Base-by-base conservation (phyloP, 192 early-diverging fungal genomes). In the Entomortierella parvispora region DNA sequence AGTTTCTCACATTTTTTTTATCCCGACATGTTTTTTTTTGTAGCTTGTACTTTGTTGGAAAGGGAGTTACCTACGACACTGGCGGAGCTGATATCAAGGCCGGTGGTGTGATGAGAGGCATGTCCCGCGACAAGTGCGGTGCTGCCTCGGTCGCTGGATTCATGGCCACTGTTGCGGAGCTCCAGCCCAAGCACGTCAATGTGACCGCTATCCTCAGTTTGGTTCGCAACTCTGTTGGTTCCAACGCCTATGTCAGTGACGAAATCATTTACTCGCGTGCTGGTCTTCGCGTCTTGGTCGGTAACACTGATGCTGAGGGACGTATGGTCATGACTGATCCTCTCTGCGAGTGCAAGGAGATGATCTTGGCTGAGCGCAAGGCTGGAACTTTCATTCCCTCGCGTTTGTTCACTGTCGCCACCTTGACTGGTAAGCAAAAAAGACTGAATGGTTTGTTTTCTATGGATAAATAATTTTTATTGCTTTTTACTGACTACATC, bases 61-160 rank as follows among this genome's bases (percentile, higher is more conserved):
- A 96, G 81, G 95, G 95, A 62, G 93, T 96, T 25, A 94, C 94
- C 29, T 96, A 91, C 69, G 95, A 96, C 69, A 96, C 93, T 28
- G 95, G 95, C 44, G 95, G 95, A 77, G 89, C 91, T 64, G 91
- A 94, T 72, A 87, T 96, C 65, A 96, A 96, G 81, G 81, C 85
- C 52, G 88, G 89, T 52, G 94, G 92, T 48, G 70, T 84, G 33
- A 95, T 95, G 93, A 85, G 95, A 32, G 92, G 84, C 44, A 96
- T 96, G 95, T 93, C 92, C 45, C 88, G 93, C 72, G 95, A 96
- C 81, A 96, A 96, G 82, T 91, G 94, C 45, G 95, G 95, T 64
- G 95, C 95, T 26, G 89, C 93, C 23, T 85, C 89, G 8, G 88
- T 89, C 33, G 93, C 94, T 29, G 95, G 95, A 46, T 93, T 96